These are phyloP conservation scores for Leishmania aethiopica DNA, from an alignment of 208 protist species.

Conservation along the genomic window DNA sequence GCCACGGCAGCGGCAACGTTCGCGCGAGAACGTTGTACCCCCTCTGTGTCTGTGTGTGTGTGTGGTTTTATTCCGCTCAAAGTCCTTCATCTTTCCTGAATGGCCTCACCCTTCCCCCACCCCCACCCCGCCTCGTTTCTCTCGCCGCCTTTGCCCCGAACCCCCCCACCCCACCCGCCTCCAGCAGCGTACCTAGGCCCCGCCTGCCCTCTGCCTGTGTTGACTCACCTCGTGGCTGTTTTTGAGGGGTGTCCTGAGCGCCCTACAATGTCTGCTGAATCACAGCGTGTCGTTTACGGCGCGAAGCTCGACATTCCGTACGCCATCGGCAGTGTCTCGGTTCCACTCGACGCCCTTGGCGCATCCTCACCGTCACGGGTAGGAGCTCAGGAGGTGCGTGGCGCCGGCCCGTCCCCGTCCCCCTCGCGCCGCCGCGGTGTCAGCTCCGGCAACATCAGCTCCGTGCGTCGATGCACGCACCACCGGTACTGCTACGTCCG, in stretches of 20 bases:
- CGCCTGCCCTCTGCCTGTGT: not conserved
- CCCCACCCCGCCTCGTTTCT: not conserved
- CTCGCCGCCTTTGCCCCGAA: not conserved
- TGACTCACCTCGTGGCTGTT: not conserved
- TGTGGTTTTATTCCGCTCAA: not conserved
- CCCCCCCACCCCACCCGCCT: not conserved
- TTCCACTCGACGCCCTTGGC: slow-evolving; percentile 33
- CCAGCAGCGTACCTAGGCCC: not conserved
- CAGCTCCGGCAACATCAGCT: slow-evolving; percentile 32
- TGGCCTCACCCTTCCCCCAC: not conserved
- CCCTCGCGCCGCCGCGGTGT: slow-evolving; percentile 14
- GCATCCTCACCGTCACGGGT: not conserved
- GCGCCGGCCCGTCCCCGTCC: not conserved
- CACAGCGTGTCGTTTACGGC: slow-evolving; percentile 52
- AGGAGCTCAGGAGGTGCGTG: not conserved
- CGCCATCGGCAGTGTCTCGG: slow-evolving; percentile 48
- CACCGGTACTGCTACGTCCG: slow-evolving; percentile 80
- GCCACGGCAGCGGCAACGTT: not conserved
- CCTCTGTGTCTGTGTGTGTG: not conserved
- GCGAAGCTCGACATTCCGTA: slow-evolving; percentile 67
- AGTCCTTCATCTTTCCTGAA: not conserved
- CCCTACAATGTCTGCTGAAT: slow-evolving; percentile 14
- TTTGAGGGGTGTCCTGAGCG: not conserved
- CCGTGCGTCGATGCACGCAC: slow-evolving; percentile 65
- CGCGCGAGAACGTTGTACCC: not conserved